Percentiles rank a stretch among this genome's conserved stretches.
Evolutionary conservation across 108 stramenopile species (phyloP).

Genomic region (Discostella stelligeroides): DNA sequence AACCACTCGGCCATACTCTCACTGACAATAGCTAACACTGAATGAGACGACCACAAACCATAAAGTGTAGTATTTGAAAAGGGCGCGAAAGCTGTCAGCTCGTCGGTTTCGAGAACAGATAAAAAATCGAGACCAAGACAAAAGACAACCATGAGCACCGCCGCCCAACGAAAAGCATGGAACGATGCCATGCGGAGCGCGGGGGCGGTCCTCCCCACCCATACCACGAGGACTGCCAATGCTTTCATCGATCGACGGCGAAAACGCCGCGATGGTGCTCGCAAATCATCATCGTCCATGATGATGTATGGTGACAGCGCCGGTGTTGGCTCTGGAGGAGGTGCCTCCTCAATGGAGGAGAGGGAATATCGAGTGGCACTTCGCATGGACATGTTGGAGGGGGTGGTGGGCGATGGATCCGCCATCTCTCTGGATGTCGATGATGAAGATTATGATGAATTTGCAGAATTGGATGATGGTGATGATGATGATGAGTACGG

Average conservation of each 20-base stretch:
- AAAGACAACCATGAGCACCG: slow-evolving; percentile 27
- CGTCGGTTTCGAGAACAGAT: too few species aligned
- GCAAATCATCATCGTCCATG: slow-evolving; percentile 45
- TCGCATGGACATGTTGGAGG: slow-evolving; percentile 86
- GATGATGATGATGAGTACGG: too few species aligned
- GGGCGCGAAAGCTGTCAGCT: too few species aligned
- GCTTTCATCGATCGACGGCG: slow-evolving; percentile 42
- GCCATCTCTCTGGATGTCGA: too few species aligned
- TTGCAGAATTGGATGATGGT: too few species aligned
- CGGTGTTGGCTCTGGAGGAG: slow-evolving; percentile 8
- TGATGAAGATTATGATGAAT: too few species aligned
- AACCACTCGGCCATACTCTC: slow-evolving; percentile 83
- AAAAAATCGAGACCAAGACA: not conserved
- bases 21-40: too few species aligned
- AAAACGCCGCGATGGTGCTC: slow-evolving; percentile 81
- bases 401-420: too few species aligned
- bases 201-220: slow-evolving; percentile 61
- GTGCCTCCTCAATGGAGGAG: slow-evolving; percentile 27
- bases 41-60: too few species aligned
- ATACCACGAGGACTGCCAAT: slow-evolving; percentile 44
- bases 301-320: not conserved
- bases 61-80: not conserved
- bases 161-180: slow-evolving; percentile 83
- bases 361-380: slow-evolving; percentile 60
- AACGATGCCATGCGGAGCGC: slow-evolving; percentile 88